Conservation (phyloP, 345 rosid species). For the Toxicodendron radicans region DNA sequence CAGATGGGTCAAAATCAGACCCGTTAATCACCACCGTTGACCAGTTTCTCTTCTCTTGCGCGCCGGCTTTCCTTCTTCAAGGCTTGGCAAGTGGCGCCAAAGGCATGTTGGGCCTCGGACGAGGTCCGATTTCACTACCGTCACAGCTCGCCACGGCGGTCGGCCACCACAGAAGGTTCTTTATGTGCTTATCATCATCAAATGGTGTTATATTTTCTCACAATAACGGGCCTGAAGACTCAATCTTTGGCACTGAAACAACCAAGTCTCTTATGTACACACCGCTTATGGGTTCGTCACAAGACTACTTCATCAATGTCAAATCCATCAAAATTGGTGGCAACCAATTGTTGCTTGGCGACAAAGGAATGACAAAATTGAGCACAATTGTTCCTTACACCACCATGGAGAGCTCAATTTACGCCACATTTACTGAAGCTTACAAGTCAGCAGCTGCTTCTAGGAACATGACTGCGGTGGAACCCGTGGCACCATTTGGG, state of each 20-base stretch:
- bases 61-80: slow-evolving; percentile 34
- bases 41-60: slow-evolving; percentile 46
- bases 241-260: slow-evolving; percentile 36
- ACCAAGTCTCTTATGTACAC: slow-evolving; percentile 54
- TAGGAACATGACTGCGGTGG: slow-evolving; percentile 42
- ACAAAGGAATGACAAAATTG: slow-evolving; percentile 35
- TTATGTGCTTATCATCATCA: slow-evolving; percentile 48
- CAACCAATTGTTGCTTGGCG: slow-evolving; percentile 27
- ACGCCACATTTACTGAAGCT: slow-evolving; percentile 37
- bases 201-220: slow-evolving; percentile 47
- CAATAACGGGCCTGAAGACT: slow-evolving; percentile 25
- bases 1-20: slow-evolving; percentile 19
- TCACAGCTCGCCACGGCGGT: slow-evolving; percentile 50
- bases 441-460: slow-evolving; percentile 42
- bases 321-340: slow-evolving; percentile 60
- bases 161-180: slow-evolving; percentile 39
- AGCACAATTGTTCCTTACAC: slow-evolving; percentile 74
- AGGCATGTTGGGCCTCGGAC: slow-evolving; percentile 71
- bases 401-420: slow-evolving; percentile 57
- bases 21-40: slow-evolving; percentile 21
- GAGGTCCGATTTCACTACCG: slow-evolving; percentile 47
- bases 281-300: slow-evolving; percentile 33
- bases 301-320: slow-evolving; percentile 50
- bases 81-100: slow-evolving; percentile 53
- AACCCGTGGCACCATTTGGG: slow-evolving; percentile 53